Evolutionary conservation across 2,329 filamentous ascomycete species (phyloP), one percentile per base, ranked within the genome.

Genomic region (Xylaria hypoxylon): DNA sequence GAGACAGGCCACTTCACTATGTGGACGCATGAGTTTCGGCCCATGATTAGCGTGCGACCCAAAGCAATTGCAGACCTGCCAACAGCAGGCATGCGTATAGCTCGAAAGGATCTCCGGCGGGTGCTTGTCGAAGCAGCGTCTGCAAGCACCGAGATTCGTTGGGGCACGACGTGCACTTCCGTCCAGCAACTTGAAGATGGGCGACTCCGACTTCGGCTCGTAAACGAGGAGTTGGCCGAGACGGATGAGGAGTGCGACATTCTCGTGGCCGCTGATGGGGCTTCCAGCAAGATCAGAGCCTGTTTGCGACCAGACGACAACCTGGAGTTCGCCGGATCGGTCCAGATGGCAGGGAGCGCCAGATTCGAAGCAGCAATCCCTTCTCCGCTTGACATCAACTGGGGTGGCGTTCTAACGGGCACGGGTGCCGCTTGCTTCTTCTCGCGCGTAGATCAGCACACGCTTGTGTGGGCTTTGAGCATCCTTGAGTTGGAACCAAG

Each of bases 181-280:
- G 68, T 69, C 3, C 44, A 61, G n/a, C 67, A 67, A 13, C 66
- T 70, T 11, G 47, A 65, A 5, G 60, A 68, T 48, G 70, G 68
- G 13, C 31, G 70, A 2, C 62, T 72, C 6, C 67, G 59, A 26
- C 68, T 75, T 17, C 59, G 48, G 3, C 66, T 75, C 15, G 55
- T 60, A 50, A 73, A 79, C 40, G 71, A 74, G 59, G 68, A 70
- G 59, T 33, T 62, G n/a, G 44, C 62, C 42, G 47, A 67, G 60
- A 45, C 8, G 17, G 51, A 56, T 7, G 69, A 71, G 26, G 71
- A 77, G 28, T 82, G 80, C 50, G 82, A 84, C 65, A 17, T 85
- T 0, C 75, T 85, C 7, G 74, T 85, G 40, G 81, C 77, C 0
- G 81, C 83, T 0, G 83, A 85, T 65, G 83, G 83, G 0, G 77